These are phyloP conservation scores for Termitomyces sp. DNA, from an alignment of 768 basidiomycete genomes.

Conservation along the genomic window DNA sequence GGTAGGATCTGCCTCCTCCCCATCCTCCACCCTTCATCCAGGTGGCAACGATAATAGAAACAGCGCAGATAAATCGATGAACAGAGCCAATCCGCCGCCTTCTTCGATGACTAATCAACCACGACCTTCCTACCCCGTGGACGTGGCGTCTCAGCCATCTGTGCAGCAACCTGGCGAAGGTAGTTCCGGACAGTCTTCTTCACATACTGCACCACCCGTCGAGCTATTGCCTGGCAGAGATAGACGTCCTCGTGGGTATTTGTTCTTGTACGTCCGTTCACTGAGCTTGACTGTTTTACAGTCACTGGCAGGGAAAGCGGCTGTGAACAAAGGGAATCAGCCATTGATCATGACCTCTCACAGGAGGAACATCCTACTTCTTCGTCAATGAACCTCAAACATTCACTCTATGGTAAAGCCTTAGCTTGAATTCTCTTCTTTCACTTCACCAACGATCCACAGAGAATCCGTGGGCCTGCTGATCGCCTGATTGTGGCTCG, in stretches of 20 bases:
- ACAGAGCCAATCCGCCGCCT: background rate
- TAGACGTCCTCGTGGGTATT: background rate
- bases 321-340: background rate
- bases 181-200: background rate
- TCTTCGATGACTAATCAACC: background rate
- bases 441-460: background rate
- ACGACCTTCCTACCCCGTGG: background rate
- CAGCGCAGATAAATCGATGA: too few relatives aligned
- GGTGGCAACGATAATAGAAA: background rate
- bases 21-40: background rate
- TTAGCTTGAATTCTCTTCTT: background rate
- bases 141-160: background rate
- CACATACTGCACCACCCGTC: background rate
- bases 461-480: background rate
- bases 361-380: background rate
- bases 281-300: background rate
- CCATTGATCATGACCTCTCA: background rate
- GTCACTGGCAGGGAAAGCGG: background rate
- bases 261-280: background rate
- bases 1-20: background rate
- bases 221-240: background rate
- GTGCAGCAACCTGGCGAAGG: background rate
- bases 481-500: background rate
- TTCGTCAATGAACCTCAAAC: too few relatives aligned
- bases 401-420: background rate